Evolutionary conservation across 306 rosid genomes (phyloP).

Genomic region (Glycine latifolia): DNA sequence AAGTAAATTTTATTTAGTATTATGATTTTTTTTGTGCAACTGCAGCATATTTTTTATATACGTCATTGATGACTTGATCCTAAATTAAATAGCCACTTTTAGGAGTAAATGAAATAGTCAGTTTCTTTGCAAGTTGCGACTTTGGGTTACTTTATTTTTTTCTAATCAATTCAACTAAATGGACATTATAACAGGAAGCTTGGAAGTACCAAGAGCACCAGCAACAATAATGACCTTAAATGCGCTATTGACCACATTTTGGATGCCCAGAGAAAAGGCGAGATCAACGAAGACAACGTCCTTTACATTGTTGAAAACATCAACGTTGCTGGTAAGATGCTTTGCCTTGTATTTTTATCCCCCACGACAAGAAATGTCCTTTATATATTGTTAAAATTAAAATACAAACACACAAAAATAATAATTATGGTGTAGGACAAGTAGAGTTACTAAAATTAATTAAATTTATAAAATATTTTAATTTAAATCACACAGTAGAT

Average conservation of each 20-base stretch:
- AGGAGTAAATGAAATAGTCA: not conserved
- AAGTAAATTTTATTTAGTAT: no score
- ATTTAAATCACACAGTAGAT: not conserved
- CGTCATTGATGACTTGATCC: not conserved
- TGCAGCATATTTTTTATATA: not conserved
- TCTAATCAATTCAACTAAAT: not conserved
- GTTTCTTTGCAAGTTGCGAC: no score
- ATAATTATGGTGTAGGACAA: not conserved
- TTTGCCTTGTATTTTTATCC: not conserved
- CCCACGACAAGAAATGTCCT: no score
- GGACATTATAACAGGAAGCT: slow-evolving; percentile 62
- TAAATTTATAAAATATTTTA: no score
- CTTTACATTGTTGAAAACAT: slow-evolving; percentile 97
- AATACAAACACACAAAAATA: not conserved
- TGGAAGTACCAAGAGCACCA: slow-evolving; percentile 54
- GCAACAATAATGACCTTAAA: slow-evolving; percentile 62
- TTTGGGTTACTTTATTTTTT: not conserved
- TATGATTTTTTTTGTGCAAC: no score
- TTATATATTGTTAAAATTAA: not conserved
- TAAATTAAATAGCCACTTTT: not conserved
- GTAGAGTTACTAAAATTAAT: not conserved
- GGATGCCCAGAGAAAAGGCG: slow-evolving; percentile 89
- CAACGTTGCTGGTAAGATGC: slow-evolving; percentile 80
- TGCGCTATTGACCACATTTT: slow-evolving; percentile 90
- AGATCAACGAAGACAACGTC: slow-evolving; percentile 91